Evolutionary conservation across 768 basidiomycete species (phyloP).

Genomic region (Termitomyces sp.): DNA sequence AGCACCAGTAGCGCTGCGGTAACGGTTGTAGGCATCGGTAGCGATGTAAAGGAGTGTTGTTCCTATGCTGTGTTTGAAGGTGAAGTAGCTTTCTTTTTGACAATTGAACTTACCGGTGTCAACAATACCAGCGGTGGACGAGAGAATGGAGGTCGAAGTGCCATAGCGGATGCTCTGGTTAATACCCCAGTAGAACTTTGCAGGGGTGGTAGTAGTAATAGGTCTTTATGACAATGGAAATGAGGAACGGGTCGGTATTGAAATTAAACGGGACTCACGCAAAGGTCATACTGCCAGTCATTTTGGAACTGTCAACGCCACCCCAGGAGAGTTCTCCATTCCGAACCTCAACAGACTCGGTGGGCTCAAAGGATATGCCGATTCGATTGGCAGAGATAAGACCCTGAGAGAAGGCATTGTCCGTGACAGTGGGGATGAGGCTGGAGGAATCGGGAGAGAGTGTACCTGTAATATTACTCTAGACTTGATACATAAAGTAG

Average conservation of each 20-base stretch:
- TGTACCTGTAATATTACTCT: slow-evolving; percentile 20
- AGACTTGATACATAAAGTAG: not conserved
- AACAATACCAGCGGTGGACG: slow-evolving; percentile 50
- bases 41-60: slow-evolving; percentile 50
- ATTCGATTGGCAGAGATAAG: slow-evolving; percentile 36
- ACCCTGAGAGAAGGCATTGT: slow-evolving; percentile 43
- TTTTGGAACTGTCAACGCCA: slow-evolving; percentile 41
- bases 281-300: slow-evolving; percentile 38
- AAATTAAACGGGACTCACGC: slow-evolving; percentile 24
- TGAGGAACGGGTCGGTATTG: not conserved
- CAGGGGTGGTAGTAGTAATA: slow-evolving; percentile 43
- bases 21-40: slow-evolving; percentile 39
- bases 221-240: slow-evolving; percentile 26
- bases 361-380: slow-evolving; percentile 51
- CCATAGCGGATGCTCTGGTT: slow-evolving; percentile 55
- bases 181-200: slow-evolving; percentile 55
- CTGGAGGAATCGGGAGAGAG: slow-evolving; percentile 23
- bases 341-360: slow-evolving; percentile 23
- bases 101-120: slow-evolving; percentile 41
- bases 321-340: slow-evolving; percentile 59
- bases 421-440: slow-evolving; percentile 53
- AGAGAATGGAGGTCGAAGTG: slow-evolving; percentile 36
- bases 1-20: slow-evolving; percentile 43
- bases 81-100: not conserved
- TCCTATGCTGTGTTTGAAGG: slow-evolving; percentile 19